These are phyloP conservation scores for Beverwykella pulmonaria DNA, from an alignment of 495 filamentous ascomycete species.

Conservation along the genomic window DNA sequence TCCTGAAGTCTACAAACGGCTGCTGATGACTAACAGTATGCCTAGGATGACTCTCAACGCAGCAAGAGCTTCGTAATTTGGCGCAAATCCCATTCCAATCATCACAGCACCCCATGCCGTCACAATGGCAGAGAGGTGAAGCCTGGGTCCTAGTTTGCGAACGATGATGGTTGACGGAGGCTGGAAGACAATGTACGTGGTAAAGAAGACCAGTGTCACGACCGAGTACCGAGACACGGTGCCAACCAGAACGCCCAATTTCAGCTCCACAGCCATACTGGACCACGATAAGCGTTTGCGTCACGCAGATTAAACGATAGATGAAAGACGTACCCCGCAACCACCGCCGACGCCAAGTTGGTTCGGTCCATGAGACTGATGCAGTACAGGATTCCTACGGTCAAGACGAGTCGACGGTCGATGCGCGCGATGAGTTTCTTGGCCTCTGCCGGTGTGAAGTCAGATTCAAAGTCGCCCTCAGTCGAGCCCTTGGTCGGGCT, in stretches of 20 bases:
- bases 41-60: slow-evolving; percentile 62
- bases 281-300: not conserved
- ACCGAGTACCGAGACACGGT: slow-evolving; percentile 50
- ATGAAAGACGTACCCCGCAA: slow-evolving; percentile 54
- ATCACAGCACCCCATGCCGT: slow-evolving; percentile 55
- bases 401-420: slow-evolving; percentile 65
- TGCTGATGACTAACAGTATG: slow-evolving; percentile 43
- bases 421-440: slow-evolving; percentile 59
- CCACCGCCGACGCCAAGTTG: slow-evolving; percentile 64
- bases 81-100: slow-evolving; percentile 62
- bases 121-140: slow-evolving; percentile 58
- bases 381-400: slow-evolving; percentile 66
- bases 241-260: slow-evolving; percentile 41
- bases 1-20: not conserved
- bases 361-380: slow-evolving; percentile 70
- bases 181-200: slow-evolving; percentile 67
- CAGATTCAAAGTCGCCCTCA: slow-evolving; percentile 11
- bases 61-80: slow-evolving; percentile 54
- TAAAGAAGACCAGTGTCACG: slow-evolving; percentile 67
- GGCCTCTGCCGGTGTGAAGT: slow-evolving; percentile 41
- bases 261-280: slow-evolving; percentile 58
- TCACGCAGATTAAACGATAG: not conserved
- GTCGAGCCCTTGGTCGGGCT: not conserved
- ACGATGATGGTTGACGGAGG: slow-evolving; percentile 61
- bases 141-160: slow-evolving; percentile 63